Percentiles rank a stretch among this genome's conserved stretches.
Conservation (phyloP, 2,329 filamentous ascomycete species). For the Pseudopithomyces maydicus region DNA sequence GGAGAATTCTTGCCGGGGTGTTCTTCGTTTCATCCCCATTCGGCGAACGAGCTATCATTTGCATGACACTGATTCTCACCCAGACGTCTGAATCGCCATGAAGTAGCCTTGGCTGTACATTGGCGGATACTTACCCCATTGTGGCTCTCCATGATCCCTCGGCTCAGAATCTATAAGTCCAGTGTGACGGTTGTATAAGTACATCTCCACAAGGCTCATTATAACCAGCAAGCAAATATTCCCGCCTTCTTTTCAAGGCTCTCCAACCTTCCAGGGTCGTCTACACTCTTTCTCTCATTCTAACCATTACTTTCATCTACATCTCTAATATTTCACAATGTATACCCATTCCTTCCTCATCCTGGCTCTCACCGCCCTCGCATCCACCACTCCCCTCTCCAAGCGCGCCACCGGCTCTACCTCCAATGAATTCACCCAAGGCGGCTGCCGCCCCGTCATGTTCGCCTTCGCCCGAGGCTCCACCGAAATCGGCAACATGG, state of each 20-base stretch:
- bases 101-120: constrained; percentile 4
- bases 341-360: constrained; percentile 29
- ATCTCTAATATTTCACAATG: constrained; percentile 22
- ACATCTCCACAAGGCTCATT: background rate
- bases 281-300: background rate
- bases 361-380: constrained; percentile 26
- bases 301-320: background rate
- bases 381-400: constrained; percentile 27
- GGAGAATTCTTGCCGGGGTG: background rate
- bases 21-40: background rate
- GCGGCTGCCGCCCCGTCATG: constrained; percentile 49
- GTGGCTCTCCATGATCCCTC: background rate
- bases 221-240: background rate
- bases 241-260: background rate
- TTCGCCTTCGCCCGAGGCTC: constrained; percentile 58
- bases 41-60: background rate
- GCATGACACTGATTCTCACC: background rate
- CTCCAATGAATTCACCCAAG: constrained; percentile 47
- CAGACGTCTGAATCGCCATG: background rate
- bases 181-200: constrained; percentile 2
- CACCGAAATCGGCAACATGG: constrained; percentile 56
- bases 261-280: background rate
- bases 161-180: background rate
- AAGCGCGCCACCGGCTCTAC: constrained; percentile 33
- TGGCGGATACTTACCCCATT: background rate